Evolutionary conservation across 1,284 basidiomycete genomes (phyloP).

Genomic region (Sanghuangporus weigelae): DNA sequence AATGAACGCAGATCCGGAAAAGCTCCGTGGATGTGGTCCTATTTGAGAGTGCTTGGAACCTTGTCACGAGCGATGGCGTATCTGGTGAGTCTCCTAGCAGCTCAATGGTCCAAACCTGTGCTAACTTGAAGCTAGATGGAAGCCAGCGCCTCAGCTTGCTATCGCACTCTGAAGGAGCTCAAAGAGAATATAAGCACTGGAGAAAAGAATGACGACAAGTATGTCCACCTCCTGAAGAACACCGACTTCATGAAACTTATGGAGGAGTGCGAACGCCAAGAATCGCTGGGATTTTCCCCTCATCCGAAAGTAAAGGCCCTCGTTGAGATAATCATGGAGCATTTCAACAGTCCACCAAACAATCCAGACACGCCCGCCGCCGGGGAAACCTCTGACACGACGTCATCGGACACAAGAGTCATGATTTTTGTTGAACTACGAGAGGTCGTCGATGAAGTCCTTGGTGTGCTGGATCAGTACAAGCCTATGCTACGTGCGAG

Average conservation of each 20-base stretch:
- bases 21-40: constrained; percentile 37
- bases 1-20: constrained; percentile 17
- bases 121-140: constrained; percentile 53
- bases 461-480: constrained; percentile 69
- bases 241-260: constrained; percentile 58
- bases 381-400: constrained; percentile 23
- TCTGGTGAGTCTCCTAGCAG: constrained; percentile 45
- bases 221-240: constrained; percentile 43
- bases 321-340: constrained; percentile 68
- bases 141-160: constrained; percentile 77
- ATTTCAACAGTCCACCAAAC: constrained; percentile 64
- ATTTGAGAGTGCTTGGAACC: constrained; percentile 42
- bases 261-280: constrained; percentile 55
- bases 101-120: background rate
- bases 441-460: constrained; percentile 88
- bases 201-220: constrained; percentile 30
- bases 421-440: constrained; percentile 96
- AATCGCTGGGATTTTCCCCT: constrained; percentile 46
- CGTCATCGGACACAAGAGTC: constrained; percentile 55
- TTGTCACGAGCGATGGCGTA: constrained; percentile 80
- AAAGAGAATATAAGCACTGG: constrained; percentile 22
- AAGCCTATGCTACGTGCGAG: constrained; percentile 71
- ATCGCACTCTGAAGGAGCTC: constrained; percentile 50
- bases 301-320: constrained; percentile 96
- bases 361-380: constrained; percentile 42